phyloP scores from a whole-genome alignment of 2,329 filamentous ascomycete species.

The Zymoseptoria pseudotritici region DNA sequence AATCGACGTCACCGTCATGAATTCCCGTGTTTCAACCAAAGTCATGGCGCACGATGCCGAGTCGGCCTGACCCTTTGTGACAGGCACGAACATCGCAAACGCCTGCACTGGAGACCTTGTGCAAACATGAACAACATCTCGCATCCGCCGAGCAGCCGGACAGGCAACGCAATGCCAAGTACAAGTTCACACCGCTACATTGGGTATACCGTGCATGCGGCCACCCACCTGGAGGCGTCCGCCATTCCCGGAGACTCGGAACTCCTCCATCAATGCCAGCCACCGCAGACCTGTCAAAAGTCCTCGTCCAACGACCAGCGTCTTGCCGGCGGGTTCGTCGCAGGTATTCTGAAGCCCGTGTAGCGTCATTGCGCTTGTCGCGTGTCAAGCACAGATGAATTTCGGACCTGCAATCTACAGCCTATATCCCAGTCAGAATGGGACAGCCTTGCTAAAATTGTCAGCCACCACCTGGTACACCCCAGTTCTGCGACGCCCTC shows the following conservation, averaged over 20 bases:
- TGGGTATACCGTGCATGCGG: not conserved
- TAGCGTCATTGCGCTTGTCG: not conserved
- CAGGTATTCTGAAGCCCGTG: not conserved
- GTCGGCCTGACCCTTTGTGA: not conserved
- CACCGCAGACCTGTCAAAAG: not conserved
- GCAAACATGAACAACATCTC: not conserved
- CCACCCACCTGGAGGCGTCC: not conserved
- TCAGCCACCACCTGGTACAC: not conserved
- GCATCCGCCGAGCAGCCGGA: not conserved
- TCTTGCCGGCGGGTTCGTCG: not conserved
- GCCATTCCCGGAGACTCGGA: not conserved
- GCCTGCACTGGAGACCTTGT: not conserved
- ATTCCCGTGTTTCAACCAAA: not conserved
- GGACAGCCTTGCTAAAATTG: not conserved
- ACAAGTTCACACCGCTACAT: not conserved
- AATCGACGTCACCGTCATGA: not conserved
- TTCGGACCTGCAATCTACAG: no score
- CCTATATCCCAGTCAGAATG: not conserved
- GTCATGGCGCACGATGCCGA: not conserved
- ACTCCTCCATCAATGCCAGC: not conserved
- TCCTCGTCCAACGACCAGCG: not conserved
- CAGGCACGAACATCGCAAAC: not conserved
- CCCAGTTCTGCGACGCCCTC: not conserved
- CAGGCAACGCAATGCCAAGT: not conserved
- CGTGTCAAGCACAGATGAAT: not conserved